Base-by-base conservation (phyloP, 495 filamentous ascomycete species). In the Sabuloglossum arenarium region DNA sequence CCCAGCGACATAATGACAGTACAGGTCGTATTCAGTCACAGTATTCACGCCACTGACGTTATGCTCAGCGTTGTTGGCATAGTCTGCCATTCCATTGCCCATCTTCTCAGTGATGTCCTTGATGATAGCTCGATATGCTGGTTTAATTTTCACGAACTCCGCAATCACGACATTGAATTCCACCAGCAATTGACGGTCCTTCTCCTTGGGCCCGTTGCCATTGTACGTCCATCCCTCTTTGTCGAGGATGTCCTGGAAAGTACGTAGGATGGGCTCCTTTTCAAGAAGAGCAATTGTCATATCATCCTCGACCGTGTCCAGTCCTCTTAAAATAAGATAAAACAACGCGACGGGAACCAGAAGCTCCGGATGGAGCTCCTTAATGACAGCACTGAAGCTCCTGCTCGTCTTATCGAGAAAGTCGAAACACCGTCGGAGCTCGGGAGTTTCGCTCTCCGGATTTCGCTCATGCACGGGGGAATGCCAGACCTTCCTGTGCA, bases 21-120 rank as follows among this genome's bases (percentile, higher is more conserved):
- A 98, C 30, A 86, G 69, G 65, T 97, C 90, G 66, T 95, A 98
- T 57, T 96, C 88, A 56, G 80, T 72, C 58, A 90, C 70, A 0
- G 88, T 93, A 63, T 86, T 75, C 46, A 97, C 86, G 42, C 85
- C 86, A 53, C 86, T 78, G 56, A 70, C 68, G 61, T 89, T 85
- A 60, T 82, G 71, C 62, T 84, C 86, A 24, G 85, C 81, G 63
- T 93, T 91, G 45, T 82, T 73, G 58, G 77, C 82, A 66, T 89
- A 96, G 67, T 97, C 91, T 27, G 91, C 91, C 91, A 98, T 98
- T 58, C 91, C 91, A 62, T 96, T 86, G 60, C 89, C 90, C 91
- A 98, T 98, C 70, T 88, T 84, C 60, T 84, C 72, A 12, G 88
- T 85, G 66, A 97, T 96, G 61, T 98, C 93, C 72, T 84, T 85